phyloP scores from a whole-genome alignment of 495 filamentous ascomycete genomes.

The Antarctomyces pellizariae region DNA sequence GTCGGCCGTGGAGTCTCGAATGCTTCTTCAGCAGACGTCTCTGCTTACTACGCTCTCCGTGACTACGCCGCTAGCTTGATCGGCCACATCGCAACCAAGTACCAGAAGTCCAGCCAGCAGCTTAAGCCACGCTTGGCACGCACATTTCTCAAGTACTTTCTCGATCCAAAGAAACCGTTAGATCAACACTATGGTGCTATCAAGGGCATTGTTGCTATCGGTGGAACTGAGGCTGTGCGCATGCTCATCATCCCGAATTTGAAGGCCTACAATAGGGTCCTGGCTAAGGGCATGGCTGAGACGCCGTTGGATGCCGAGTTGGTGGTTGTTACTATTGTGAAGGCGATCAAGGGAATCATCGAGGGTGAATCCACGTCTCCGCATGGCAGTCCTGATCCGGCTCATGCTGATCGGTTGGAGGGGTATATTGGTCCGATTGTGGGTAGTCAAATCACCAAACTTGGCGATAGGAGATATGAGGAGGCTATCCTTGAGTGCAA shows the following conservation, averaged over 20 bases:
- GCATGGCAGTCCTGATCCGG: conserved; percentile 14
- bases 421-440: background rate
- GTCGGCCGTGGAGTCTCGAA: conserved; percentile 36
- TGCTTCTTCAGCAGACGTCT: conserved; percentile 15
- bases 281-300: conserved; percentile 38
- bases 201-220: conserved; percentile 47
- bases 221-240: conserved; percentile 56
- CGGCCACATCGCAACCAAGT: conserved; percentile 46
- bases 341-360: conserved; percentile 20
- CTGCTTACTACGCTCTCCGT: conserved; percentile 57
- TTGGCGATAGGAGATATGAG: background rate
- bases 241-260: conserved; percentile 63
- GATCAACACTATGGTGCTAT: conserved; percentile 75
- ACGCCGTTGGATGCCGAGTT: conserved; percentile 33
- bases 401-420: background rate
- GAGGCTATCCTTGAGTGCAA: background rate
- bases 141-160: conserved; percentile 70
- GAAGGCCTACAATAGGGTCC: conserved; percentile 39
- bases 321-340: conserved; percentile 34
- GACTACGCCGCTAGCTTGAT: conserved; percentile 65
- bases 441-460: background rate
- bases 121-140: conserved; percentile 75
- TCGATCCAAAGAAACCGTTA: conserved; percentile 60
- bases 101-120: conserved; percentile 45
- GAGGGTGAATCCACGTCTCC: conserved; percentile 12